phyloP scores from a whole-genome alignment of 139 green algal species.

The Astrephomene gubernaculifera region DNA sequence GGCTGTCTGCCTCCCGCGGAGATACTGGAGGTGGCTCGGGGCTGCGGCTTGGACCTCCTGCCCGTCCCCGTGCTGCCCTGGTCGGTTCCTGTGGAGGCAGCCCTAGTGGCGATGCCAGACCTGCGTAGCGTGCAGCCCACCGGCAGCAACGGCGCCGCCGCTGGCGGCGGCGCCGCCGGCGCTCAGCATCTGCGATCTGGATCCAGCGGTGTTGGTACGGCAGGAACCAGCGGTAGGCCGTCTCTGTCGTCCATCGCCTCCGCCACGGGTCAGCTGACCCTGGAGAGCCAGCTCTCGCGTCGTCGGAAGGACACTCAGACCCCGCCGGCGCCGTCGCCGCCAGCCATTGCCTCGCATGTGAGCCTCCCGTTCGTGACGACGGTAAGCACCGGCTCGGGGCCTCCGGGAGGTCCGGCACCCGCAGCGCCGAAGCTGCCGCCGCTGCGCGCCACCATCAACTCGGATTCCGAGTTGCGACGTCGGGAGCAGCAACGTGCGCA shows the following conservation, averaged over 20 bases:
- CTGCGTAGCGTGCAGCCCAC: not conserved
- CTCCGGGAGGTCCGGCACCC: not conserved
- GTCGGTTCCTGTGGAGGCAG: not conserved
- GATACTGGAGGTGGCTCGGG: not conserved
- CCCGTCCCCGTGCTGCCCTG: conserved; percentile 24
- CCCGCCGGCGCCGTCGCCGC: not conserved
- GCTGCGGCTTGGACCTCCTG: conserved; percentile 28
- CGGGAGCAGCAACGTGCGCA: not conserved
- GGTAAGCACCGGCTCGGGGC: not conserved
- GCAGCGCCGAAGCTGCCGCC: conserved; percentile 34
- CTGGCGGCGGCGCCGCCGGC: not conserved
- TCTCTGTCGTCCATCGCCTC: not conserved
- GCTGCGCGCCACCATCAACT: not conserved
- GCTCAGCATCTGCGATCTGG: not conserved
- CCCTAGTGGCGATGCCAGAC: not conserved
- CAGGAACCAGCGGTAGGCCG: not conserved
- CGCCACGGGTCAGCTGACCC: not conserved
- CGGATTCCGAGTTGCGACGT: not conserved
- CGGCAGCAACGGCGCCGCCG: not conserved
- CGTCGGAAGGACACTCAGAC: conserved; percentile 10
- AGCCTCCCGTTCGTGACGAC: not conserved
- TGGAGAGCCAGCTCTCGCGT: not conserved
- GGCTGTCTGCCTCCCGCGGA: not conserved
- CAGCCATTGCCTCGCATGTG: not conserved
- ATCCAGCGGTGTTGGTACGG: not conserved